A percentile compares a stretch with the other conserved stretches of the same genome.
Conservation (phyloP, 306 rosid genomes). For the Rosa chinensis region DNA sequence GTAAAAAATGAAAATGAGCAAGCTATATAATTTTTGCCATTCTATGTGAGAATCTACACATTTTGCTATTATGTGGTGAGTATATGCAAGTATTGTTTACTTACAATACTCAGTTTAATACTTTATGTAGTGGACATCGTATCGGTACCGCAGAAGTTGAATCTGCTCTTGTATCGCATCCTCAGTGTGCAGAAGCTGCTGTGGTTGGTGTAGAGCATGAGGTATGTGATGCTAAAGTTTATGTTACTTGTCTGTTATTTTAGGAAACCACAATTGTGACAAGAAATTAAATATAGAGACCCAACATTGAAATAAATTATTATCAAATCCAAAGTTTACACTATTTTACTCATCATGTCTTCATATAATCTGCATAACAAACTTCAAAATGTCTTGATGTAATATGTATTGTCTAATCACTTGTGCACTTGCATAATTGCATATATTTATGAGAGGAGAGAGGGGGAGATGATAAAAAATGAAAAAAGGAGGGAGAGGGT, state of each 20-base stretch:
- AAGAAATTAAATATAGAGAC: not conserved
- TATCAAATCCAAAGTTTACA: not conserved
- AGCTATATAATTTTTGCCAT: not conserved
- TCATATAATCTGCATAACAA: not conserved
- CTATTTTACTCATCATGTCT: not conserved
- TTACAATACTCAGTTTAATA: not conserved
- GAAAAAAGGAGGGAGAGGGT: not conserved
- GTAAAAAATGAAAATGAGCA: not conserved
- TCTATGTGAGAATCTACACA: not conserved
- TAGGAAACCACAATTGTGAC: not conserved
- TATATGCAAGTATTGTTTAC: not conserved
- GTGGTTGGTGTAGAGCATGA: constrained; percentile 97
- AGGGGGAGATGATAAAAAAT: not conserved
- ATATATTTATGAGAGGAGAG: not conserved
- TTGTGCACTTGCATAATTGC: not conserved
- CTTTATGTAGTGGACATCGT: constrained; percentile 89
- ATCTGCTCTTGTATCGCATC: constrained; percentile 94
- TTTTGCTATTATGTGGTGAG: not conserved
- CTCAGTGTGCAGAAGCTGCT: constrained; percentile 95
- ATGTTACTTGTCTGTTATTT: not conserved
- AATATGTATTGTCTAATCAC: not conserved
- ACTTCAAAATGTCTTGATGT: not conserved
- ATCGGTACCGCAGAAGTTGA: constrained; percentile 99
- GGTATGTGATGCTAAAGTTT: constrained; percentile 39
- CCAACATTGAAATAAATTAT: not conserved